Evolutionary conservation across 2,329 filamentous ascomycete species (phyloP).

Genomic region (Cephalotrichum gorgonifer): DNA sequence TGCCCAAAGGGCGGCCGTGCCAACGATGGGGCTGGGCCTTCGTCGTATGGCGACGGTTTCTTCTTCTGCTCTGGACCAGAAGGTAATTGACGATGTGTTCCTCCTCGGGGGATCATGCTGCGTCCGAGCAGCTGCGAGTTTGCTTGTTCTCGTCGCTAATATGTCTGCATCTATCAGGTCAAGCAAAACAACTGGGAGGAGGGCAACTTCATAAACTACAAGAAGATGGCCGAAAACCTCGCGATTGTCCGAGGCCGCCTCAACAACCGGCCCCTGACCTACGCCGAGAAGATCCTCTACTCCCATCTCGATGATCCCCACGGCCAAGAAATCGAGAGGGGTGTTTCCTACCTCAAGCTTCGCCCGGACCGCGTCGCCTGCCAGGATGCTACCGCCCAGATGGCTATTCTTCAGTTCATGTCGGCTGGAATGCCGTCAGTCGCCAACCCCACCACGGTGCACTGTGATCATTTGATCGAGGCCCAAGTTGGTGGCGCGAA

Average conservation of each 20-base stretch:
- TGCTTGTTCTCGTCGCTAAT: neutral
- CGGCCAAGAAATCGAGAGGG: constrained; percentile 91
- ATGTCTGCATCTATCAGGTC: constrained; percentile 37
- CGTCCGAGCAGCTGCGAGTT: neutral
- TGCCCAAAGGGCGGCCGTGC: constrained; percentile 51
- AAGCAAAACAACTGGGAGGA: constrained; percentile 96
- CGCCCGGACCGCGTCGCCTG: constrained; percentile 96
- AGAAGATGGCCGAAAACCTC: constrained; percentile 98
- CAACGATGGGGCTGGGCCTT: constrained; percentile 46
- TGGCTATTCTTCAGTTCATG: constrained; percentile 99
- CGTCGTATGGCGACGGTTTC: constrained; percentile 75
- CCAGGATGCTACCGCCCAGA: constrained; percentile 98
- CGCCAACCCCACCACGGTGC: constrained; percentile 88
- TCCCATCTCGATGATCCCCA: constrained; percentile 97
- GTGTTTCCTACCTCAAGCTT: constrained; percentile 90
- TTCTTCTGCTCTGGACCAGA: constrained; percentile 79
- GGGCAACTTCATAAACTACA: constrained; percentile 97
- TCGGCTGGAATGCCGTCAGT: constrained; percentile 93
- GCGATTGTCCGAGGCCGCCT: constrained; percentile 79
- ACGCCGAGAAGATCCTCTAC: constrained; percentile 97
- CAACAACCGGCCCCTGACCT: constrained; percentile 81
- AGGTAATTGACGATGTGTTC: constrained; percentile 42
- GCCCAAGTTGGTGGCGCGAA: constrained; percentile 86
- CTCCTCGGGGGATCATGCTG: neutral
- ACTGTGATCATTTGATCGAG: constrained; percentile 99